Conservation (phyloP, 305 asterid species). For the Solanum hybrid region DNA sequence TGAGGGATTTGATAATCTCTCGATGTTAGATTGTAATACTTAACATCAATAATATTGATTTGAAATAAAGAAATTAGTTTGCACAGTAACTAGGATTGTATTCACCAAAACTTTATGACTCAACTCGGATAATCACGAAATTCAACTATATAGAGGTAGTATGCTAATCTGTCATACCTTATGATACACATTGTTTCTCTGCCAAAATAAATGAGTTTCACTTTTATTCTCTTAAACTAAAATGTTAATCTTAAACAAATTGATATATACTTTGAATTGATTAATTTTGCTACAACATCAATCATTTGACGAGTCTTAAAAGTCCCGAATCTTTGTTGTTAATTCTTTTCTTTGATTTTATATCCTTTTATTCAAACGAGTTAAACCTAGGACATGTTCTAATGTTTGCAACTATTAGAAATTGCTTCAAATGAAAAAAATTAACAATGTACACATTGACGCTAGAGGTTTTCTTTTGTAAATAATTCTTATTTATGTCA, state of each 20-base stretch:
- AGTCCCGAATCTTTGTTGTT: not conserved
- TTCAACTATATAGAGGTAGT: not conserved
- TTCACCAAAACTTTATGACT: not conserved
- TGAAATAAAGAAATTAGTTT: too few species aligned
- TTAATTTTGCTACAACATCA: not conserved
- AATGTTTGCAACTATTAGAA: not conserved
- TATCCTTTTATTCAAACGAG: not conserved
- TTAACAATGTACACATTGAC: not conserved
- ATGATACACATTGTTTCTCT: too few species aligned
- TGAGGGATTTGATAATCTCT: not conserved
- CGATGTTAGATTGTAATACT: too few species aligned
- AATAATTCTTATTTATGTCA: not conserved
- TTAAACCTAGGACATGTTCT: not conserved
- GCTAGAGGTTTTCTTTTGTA: not conserved
- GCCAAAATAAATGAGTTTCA: not conserved
- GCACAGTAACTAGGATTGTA: not conserved
- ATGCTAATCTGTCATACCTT: not conserved
- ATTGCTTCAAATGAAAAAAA: not conserved
- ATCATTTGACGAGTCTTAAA: not conserved
- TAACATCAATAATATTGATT: too few species aligned
- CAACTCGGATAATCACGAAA: not conserved
- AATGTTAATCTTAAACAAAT: not conserved
- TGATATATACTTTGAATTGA: not conserved
- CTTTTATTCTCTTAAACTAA: too few species aligned
- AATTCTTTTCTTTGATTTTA: too few species aligned